phyloP scores from a whole-genome alignment of 805 yeast species.

The Kluyveromyces wickerhamii region DNA sequence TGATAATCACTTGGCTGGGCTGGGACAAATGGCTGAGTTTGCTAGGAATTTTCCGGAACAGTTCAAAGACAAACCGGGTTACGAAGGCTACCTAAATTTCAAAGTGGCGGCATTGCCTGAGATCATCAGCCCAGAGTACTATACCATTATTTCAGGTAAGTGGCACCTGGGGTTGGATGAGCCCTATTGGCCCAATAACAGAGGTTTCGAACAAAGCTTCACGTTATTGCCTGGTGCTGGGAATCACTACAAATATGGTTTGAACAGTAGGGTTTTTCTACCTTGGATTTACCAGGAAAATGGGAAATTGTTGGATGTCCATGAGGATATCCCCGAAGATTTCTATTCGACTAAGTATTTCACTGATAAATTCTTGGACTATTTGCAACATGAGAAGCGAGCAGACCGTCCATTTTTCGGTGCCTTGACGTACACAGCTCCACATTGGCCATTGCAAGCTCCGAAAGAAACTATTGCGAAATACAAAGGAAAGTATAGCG shows the following conservation, averaged over 20 bases:
- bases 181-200: slow-evolving; percentile 40
- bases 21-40: slow-evolving; percentile 51
- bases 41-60: slow-evolving; percentile 31
- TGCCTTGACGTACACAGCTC: slow-evolving; percentile 51
- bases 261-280: slow-evolving; percentile 34
- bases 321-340: slow-evolving; percentile 36
- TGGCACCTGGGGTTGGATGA: slow-evolving; percentile 50
- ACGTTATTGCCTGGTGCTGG: slow-evolving; percentile 49
- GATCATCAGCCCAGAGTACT: slow-evolving; percentile 39
- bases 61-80: slow-evolving; percentile 42
- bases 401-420: slow-evolving; percentile 47
- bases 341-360: slow-evolving; percentile 39
- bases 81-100: slow-evolving; percentile 46
- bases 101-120: slow-evolving; percentile 48
- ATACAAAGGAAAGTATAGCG: slow-evolving; percentile 40
- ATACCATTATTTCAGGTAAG: slow-evolving; percentile 47
- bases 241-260: slow-evolving; percentile 41
- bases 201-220: slow-evolving; percentile 46
- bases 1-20: slow-evolving; percentile 53
- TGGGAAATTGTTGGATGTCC: slow-evolving; percentile 32
- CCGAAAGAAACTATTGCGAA: slow-evolving; percentile 40
- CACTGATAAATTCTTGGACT: slow-evolving; percentile 38
- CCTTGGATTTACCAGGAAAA: slow-evolving; percentile 36
- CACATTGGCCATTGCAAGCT: slow-evolving; percentile 63
- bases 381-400: slow-evolving; percentile 26